Evolutionary conservation across 2,329 filamentous ascomycete species (phyloP).

Genomic region (Stachybotrys elegans): DNA sequence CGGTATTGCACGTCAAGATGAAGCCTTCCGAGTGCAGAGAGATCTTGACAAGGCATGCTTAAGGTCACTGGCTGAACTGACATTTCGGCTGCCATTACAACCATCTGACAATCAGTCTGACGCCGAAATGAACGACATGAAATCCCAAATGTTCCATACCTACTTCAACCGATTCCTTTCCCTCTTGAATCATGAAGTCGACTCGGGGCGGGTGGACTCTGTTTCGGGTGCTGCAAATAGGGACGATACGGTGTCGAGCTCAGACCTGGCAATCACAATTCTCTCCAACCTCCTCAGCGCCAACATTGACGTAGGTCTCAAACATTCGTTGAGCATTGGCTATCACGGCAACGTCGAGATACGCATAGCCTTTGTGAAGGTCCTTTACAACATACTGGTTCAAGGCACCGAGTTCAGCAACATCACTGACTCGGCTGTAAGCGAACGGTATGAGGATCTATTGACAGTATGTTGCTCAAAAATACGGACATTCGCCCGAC

Average conservation of each 20-base stretch:
- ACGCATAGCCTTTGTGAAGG: conserved; percentile 64
- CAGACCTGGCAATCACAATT: conserved; percentile 62
- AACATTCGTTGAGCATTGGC: conserved; percentile 64
- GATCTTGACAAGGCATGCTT: conserved; percentile 64
- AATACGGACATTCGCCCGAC: not conserved
- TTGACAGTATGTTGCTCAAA: conserved; percentile 36
- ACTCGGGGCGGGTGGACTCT: conserved; percentile 25
- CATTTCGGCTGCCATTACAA: conserved; percentile 61
- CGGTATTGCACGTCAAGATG: conserved; percentile 47
- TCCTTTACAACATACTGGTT: conserved; percentile 65
- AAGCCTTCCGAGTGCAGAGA: conserved; percentile 52
- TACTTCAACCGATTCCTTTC: conserved; percentile 68
- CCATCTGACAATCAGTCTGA: conserved; percentile 61
- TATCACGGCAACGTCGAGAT: conserved; percentile 68
- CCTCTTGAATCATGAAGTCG: conserved; percentile 55
- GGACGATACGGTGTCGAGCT: conserved; percentile 50
- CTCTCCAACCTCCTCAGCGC: conserved; percentile 65
- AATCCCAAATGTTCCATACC: conserved; percentile 66
- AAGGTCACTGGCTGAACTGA: conserved; percentile 59
- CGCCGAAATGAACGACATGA: conserved; percentile 61
- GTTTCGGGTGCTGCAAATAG: conserved; percentile 30
- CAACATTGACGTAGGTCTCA: conserved; percentile 66
- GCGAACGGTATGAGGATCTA: conserved; percentile 63
- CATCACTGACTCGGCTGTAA: conserved; percentile 61
- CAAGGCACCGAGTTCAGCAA: conserved; percentile 69